These are phyloP conservation scores for Sclerotinia borealis DNA, from an alignment of 2,329 filamentous ascomycete genomes.

Conservation along the genomic window DNA sequence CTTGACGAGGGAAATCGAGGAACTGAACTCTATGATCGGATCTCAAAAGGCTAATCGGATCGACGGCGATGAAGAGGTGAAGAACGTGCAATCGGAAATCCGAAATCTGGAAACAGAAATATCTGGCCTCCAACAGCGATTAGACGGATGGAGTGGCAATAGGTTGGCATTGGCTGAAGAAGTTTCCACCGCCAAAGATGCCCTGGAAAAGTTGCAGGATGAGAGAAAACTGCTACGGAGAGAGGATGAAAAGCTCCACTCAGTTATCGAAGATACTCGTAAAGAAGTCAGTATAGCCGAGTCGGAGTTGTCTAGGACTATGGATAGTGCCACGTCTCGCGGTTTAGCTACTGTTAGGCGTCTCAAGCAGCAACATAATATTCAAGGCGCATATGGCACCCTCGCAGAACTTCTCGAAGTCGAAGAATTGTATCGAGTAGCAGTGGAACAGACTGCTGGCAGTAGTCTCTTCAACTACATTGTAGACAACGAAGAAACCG, in stretches of 20 bases:
- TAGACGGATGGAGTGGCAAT: constrained; percentile 74
- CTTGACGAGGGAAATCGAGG: constrained; percentile 72
- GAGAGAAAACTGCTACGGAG: constrained; percentile 82
- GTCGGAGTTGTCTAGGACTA: constrained; percentile 69
- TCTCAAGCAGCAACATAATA: constrained; percentile 70
- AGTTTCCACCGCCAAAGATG: constrained; percentile 70
- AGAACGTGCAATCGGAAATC: constrained; percentile 65
- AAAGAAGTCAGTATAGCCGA: constrained; percentile 75
- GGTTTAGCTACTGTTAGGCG: constrained; percentile 82
- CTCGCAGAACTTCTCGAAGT: constrained; percentile 90
- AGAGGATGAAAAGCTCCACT: constrained; percentile 81
- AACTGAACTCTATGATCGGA: constrained; percentile 69
- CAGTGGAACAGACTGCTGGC: constrained; percentile 88
- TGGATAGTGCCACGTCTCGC: constrained; percentile 82
- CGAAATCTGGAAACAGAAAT: constrained; percentile 67
- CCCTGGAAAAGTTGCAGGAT: constrained; percentile 72
- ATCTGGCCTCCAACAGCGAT: constrained; percentile 59
- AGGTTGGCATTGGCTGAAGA: constrained; percentile 67
- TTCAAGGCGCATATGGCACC: constrained; percentile 86
- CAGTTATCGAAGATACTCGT: constrained; percentile 67
- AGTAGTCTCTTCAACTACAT: constrained; percentile 93
- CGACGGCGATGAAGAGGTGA: constrained; percentile 78
- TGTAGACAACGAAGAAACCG: constrained; percentile 85
- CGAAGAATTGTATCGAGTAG: constrained; percentile 75
- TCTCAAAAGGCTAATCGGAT: constrained; percentile 79